Percentiles rank a stretch among this genome's conserved stretches.
Conservation (phyloP, 345 rosid species). For the Aegle marmelos region DNA sequence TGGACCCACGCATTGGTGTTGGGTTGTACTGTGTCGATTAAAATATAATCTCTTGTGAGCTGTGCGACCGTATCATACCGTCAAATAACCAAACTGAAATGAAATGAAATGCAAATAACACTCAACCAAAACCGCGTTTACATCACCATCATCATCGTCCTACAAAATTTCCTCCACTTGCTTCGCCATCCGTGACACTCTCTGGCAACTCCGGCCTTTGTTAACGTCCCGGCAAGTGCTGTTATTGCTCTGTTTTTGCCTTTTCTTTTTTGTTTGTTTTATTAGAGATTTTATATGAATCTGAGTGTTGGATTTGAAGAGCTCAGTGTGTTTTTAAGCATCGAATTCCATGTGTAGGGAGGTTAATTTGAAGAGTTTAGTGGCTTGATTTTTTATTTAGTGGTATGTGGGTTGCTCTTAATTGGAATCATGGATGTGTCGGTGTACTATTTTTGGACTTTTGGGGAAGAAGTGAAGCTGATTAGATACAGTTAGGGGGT, state of each 20-base stretch:
- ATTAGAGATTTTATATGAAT: neutral
- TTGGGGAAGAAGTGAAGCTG: conserved; percentile 69
- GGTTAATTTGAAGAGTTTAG: conserved; percentile 10
- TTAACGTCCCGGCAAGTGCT: conserved; percentile 15
- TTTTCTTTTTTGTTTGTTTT: neutral
- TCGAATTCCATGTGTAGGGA: conserved; percentile 15
- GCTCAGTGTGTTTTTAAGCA: neutral
- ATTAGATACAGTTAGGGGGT: conserved; percentile 30
- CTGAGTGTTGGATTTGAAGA: conserved; percentile 2
- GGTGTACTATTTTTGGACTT: conserved; percentile 60
- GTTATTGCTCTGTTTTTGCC: neutral
- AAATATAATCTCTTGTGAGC: conserved; percentile 1
- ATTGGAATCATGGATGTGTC: conserved; percentile 66
- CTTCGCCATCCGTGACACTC: conserved; percentile 13
- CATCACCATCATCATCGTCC: conserved; percentile 26
- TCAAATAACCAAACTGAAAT: conserved; percentile 23
- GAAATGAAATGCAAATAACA: neutral
- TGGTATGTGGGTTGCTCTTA: conserved; percentile 62
- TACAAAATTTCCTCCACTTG: conserved; percentile 14
- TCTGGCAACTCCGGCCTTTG: conserved; percentile 12
- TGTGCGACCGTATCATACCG: conserved; percentile 27
- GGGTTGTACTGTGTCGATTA: conserved; percentile 14
- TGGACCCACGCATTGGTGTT: conserved; percentile 21
- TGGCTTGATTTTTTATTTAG: conserved; percentile 10
- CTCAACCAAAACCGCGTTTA: conserved; percentile 9